A percentile compares a stretch with the other conserved stretches of the same genome.
phyloP scores from a whole-genome alignment of 805 yeast species.

The Saccharomycodes ludwigii region DNA sequence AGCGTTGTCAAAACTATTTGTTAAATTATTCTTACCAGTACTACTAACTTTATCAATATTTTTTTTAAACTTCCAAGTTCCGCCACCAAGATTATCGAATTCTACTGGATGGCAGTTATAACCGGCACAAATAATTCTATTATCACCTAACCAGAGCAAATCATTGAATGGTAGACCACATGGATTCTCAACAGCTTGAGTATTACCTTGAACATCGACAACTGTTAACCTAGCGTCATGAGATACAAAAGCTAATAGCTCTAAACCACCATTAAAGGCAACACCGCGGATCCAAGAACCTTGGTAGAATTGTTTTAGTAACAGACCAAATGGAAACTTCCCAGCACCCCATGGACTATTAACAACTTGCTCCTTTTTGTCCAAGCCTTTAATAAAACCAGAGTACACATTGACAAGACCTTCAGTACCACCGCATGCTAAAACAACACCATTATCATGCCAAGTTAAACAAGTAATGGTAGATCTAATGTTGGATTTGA shows the following conservation, averaged over 20 bases:
- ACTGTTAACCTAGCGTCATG: slow-evolving; percentile 80
- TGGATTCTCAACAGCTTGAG: slow-evolving; percentile 16
- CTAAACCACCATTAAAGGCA: slow-evolving; percentile 68
- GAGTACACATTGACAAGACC: slow-evolving; percentile 86
- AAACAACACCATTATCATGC: slow-evolving; percentile 86
- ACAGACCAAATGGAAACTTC: slow-evolving; percentile 88
- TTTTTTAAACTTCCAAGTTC: slow-evolving; percentile 49
- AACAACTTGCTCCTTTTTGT: slow-evolving; percentile 36
- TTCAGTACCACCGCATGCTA: slow-evolving; percentile 88
- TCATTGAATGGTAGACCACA: slow-evolving; percentile 67
- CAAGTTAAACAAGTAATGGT: slow-evolving; percentile 75
- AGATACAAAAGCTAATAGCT: slow-evolving; percentile 66
- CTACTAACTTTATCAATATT: slow-evolving; percentile 39
- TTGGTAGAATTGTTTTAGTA: slow-evolving; percentile 28
- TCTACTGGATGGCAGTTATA: slow-evolving; percentile 85
- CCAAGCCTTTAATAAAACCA: slow-evolving; percentile 80
- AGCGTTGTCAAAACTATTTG: slow-evolving; percentile 5
- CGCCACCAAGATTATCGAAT: slow-evolving; percentile 53
- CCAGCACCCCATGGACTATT: slow-evolving; percentile 80
- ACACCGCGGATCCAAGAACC: slow-evolving; percentile 93
- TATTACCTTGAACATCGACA: slow-evolving; percentile 40
- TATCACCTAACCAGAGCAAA: slow-evolving; percentile 54
- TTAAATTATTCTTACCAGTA: slow-evolving; percentile 6
- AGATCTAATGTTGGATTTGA: slow-evolving; percentile 87
- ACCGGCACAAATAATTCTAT: slow-evolving; percentile 75